These are phyloP conservation scores for Zygosaccharomyces lentus DNA, from an alignment of 805 yeast genomes.

Conservation along the genomic window DNA sequence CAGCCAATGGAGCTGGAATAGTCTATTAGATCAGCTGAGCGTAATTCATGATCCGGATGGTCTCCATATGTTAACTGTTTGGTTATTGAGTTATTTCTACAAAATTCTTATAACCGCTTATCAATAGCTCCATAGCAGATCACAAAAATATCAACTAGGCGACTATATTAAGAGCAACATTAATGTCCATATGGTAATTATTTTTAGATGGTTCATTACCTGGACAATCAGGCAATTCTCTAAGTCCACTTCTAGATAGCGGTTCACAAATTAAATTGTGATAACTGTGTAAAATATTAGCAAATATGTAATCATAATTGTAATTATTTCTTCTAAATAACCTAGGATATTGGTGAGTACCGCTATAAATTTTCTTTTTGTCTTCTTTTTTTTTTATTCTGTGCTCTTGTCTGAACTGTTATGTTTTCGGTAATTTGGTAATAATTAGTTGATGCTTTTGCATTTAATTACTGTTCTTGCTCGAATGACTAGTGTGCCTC, in stretches of 20 bases:
- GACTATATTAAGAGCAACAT: background rate
- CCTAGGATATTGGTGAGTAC: too few species aligned
- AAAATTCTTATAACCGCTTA: background rate
- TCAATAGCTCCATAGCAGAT: background rate
- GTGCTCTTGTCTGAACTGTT: too few species aligned
- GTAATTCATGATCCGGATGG: background rate
- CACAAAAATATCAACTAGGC: background rate
- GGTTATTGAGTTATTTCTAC: background rate
- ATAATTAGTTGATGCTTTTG: background rate
- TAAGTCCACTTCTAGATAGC: background rate
- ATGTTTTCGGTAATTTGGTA: too few species aligned
- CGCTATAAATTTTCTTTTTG: background rate
- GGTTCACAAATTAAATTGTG: background rate
- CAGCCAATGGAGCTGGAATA: background rate
- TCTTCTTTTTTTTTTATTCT: too few species aligned
- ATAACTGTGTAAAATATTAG: background rate
- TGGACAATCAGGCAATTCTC: background rate
- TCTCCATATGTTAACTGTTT: background rate
- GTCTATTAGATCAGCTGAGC: background rate
- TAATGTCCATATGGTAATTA: background rate
- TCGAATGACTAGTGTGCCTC: background rate
- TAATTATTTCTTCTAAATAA: too few species aligned
- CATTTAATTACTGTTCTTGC: background rate
- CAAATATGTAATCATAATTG: background rate
- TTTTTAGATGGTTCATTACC: background rate